Evolutionary conservation across 495 filamentous ascomycete species (phyloP).

Genomic region (Hyphodiscus hymeniophilus): DNA sequence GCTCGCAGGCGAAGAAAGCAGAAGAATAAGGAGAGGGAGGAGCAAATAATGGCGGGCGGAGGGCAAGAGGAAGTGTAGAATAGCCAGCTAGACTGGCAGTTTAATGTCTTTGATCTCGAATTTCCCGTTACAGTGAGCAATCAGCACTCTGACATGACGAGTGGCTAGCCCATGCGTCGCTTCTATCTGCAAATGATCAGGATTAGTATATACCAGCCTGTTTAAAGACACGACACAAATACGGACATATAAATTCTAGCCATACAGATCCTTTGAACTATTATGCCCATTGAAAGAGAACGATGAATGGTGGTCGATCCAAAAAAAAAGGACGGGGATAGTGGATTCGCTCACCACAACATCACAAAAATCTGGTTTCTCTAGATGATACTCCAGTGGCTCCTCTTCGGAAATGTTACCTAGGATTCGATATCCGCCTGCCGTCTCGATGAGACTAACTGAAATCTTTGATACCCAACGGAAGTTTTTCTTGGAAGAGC

Average conservation of each 20-base stretch:
- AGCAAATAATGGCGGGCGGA: background rate
- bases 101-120: background rate
- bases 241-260: too few relatives aligned
- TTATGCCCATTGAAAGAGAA: too few relatives aligned
- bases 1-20: constrained; percentile 1
- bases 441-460: background rate
- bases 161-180: background rate
- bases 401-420: background rate
- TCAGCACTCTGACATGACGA: background rate
- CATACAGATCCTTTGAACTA: too few relatives aligned
- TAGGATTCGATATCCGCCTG: background rate
- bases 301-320: too few relatives aligned
- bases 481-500: background rate
- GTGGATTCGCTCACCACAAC: too few relatives aligned
- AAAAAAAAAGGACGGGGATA: too few relatives aligned
- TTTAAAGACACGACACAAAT: too few relatives aligned
- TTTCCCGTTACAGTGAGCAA: background rate
- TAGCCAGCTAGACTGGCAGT: background rate
- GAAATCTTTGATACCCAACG: background rate
- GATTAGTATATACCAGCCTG: too few relatives aligned
- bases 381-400: background rate
- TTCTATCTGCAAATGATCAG: too few relatives aligned
- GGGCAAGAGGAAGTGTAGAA: background rate
- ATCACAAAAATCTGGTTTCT: background rate
- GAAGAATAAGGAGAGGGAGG: background rate